phyloP scores from a whole-genome alignment of 1,284 basidiomycete genomes.

The Trichosporon coremiiforme region DNA sequence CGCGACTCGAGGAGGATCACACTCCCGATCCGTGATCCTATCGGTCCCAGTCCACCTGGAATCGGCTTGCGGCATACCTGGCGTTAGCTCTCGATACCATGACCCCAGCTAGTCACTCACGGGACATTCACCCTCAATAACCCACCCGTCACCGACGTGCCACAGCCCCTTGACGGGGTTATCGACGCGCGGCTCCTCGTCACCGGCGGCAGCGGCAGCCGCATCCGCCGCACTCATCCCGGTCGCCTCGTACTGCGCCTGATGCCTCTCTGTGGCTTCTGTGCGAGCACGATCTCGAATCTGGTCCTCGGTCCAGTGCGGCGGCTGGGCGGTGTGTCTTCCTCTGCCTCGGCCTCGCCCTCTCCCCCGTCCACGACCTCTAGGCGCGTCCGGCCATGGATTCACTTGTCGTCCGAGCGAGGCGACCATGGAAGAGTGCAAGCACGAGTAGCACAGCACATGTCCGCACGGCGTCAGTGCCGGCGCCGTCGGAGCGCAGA shows the following conservation, averaged over 20 bases:
- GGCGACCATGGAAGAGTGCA: slow-evolving; percentile 45
- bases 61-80: slow-evolving; percentile 45
- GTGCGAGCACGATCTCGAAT: slow-evolving; percentile 29
- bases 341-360: slow-evolving; percentile 31
- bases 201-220: slow-evolving; percentile 27
- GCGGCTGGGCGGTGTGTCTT: slow-evolving; percentile 28
- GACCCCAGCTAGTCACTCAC: slow-evolving; percentile 35
- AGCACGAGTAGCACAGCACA: slow-evolving; percentile 49
- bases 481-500: slow-evolving; percentile 41
- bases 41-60: slow-evolving; percentile 41
- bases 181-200: slow-evolving; percentile 31
- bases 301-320: slow-evolving; percentile 38
- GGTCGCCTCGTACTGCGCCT: slow-evolving; percentile 9
- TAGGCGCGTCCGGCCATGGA: slow-evolving; percentile 34
- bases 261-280: slow-evolving; percentile 10
- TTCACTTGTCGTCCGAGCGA: slow-evolving; percentile 45
- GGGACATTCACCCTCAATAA: slow-evolving; percentile 55
- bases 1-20: slow-evolving; percentile 35
- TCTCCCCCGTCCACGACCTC: slow-evolving; percentile 22
- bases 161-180: slow-evolving; percentile 45
- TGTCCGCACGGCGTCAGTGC: slow-evolving; percentile 51
- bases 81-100: slow-evolving; percentile 9
- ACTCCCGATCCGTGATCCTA: slow-evolving; percentile 35
- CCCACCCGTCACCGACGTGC: slow-evolving; percentile 37
- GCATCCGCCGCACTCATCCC: slow-evolving; percentile 27